A percentile compares a stretch with the other conserved stretches of the same genome.
Conservation (phyloP, 257 asterid species). For the Nicotiana undulata region DNA sequence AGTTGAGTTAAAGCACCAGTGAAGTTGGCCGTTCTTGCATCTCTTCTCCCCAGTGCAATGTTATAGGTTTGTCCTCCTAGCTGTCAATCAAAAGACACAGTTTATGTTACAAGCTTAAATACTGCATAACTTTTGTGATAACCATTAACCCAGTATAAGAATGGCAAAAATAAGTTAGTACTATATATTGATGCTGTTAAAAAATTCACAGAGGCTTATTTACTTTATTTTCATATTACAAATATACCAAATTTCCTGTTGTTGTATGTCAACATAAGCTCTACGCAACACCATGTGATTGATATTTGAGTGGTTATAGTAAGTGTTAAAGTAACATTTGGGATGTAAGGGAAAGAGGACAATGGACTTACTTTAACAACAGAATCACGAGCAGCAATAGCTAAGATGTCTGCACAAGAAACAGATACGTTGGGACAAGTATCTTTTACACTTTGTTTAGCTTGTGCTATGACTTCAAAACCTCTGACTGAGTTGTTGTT, state of each 20-base stretch:
- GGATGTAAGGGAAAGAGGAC: background rate
- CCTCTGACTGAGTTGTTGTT: conserved; percentile 6
- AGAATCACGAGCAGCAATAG: conserved; percentile 12
- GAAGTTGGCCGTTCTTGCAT: conserved; percentile 9
- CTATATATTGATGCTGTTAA: background rate
- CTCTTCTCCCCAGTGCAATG: conserved; percentile 5
- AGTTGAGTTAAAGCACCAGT: conserved; percentile 1
- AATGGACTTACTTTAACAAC: background rate
- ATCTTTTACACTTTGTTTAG: background rate
- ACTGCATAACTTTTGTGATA: background rate
- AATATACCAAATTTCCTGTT: too few relatives aligned
- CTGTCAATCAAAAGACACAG: background rate
- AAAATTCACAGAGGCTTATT: too few relatives aligned
- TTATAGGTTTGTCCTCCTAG: conserved; percentile 7
- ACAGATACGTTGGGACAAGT: background rate
- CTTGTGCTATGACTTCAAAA: conserved; percentile 4
- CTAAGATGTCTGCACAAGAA: conserved; percentile 10
- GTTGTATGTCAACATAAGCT: too few relatives aligned
- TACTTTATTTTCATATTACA: too few relatives aligned
- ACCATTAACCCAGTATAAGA: background rate
- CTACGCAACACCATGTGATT: too few relatives aligned
- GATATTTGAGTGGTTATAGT: too few relatives aligned
- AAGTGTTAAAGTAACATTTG: too few relatives aligned
- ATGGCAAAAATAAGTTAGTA: background rate
- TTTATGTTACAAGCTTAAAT: background rate